phyloP scores from a whole-genome alignment of 2,329 filamentous ascomycete genomes.

The Blastomyces percursus region DNA sequence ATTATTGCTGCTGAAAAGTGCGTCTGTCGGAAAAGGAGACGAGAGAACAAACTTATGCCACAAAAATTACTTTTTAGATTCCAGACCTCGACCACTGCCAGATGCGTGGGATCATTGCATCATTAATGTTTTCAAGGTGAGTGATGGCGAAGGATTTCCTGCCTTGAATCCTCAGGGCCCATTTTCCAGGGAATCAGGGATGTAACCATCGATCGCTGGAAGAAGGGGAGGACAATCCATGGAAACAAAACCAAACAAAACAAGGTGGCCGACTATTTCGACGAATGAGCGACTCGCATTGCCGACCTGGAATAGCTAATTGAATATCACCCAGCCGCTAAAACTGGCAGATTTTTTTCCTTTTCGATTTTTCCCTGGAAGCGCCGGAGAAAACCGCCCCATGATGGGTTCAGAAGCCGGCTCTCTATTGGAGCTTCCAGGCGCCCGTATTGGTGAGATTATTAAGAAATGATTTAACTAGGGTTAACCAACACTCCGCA shows the following conservation, averaged over 20 bases:
- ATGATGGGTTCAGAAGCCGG: not conserved
- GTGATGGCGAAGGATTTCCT: no score
- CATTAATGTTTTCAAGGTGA: not conserved
- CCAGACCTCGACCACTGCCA: not conserved
- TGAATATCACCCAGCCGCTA: no score
- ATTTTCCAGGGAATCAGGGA: no score
- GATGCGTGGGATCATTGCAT: not conserved
- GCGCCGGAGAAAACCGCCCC: not conserved
- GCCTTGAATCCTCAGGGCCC: not conserved
- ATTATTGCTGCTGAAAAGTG: no score
- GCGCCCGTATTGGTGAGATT: not conserved
- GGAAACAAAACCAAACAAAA: not conserved
- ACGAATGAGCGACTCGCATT: not conserved
- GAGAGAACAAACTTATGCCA: not conserved
- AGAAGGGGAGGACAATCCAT: no score
- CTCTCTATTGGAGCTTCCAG: not conserved
- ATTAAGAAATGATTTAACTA: no score
- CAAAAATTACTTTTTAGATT: not conserved
- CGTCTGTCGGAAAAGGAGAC: not conserved
- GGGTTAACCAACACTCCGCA: no score
- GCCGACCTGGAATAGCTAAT: not conserved
- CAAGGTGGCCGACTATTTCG: not conserved
- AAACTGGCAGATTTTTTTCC: no score
- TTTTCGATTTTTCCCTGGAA: not conserved
- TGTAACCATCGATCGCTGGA: no score